Evolutionary conservation across 1,139 yeast genomes (phyloP), one percentile per base, ranked within the genome.

Genomic region (Hyphopichia burtonii): DNA sequence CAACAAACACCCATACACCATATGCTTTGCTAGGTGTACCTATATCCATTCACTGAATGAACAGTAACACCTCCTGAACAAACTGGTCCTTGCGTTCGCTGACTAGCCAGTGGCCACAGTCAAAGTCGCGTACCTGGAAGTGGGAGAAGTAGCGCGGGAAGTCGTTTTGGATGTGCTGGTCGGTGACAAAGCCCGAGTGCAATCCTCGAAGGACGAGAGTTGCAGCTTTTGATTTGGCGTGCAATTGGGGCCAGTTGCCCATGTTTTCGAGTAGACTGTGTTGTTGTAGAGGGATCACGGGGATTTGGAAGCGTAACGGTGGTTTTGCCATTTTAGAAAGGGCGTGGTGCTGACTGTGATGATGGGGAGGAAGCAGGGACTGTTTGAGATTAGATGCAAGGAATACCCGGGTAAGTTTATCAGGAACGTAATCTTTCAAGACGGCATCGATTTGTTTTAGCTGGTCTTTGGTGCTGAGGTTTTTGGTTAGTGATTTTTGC

Each of bases 51-150:
- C 4, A 25, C 28, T 25, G 7, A 4, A 25, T 25, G 12, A 25
- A 25, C 3, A 8, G 4, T 4, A 28, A 9, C 49, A 59, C 53
- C 35, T 50, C 58, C 8, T 48, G 51, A 33, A 68, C 62, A 49
- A 74, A 74, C 44, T 61, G 59, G 11, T 57, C 48, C 3, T 76
- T 76, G 47, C 61, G 58, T 41, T 75, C 78, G 17, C 66, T 61
- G 23, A 74, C 64, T 3, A 76, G 54, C 67, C 76, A 75, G 56
- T 77, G 82, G 9, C 76, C 72, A 27, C 76, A 59, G 41, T 75
- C 68, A 39, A 68, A 65, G 15, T 61, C 65, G 17, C 53, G 52
- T 34, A 59, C 52, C 25, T 50, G 49, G 18, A 61, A 43, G 6
- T 38, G 11, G 34, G 66, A 44, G 57, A 76, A 77, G 48, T 68